Base-by-base conservation (phyloP, 139 green algal species). In the Asterochloris sp. region DNA sequence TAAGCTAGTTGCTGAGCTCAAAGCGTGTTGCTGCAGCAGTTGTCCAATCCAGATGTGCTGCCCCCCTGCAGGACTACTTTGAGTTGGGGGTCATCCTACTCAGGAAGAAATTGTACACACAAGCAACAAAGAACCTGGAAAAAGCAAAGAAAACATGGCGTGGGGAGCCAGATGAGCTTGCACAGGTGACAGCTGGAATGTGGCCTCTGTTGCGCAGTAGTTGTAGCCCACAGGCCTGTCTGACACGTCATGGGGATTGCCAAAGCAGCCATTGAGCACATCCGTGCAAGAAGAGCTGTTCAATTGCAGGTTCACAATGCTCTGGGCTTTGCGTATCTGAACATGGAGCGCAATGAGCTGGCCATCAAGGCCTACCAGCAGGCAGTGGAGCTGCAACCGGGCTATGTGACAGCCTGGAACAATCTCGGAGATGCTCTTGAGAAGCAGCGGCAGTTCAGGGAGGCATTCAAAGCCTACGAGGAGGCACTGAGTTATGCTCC, bases 341-440 rank as follows among this genome's bases (percentile, higher is more conserved):
- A 92, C 83, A 94, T 97, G 91, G 91, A 96, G 14, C 93, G 94
- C 88, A 78, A 66, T 24, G 82, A 88, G 12, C 24, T 85, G 66
- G 96, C 97, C 0, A 81, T 97, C 10, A 69, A 80, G 13, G 88
- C 98, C 83, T 99, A 98, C 89, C 85, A 91, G 69, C 89, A 89
- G 84, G 94, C 97, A 11, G 92, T 98, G n/a, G 84, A 89, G 76
- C 88, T 98, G 83, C 91, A 96, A 83, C 92, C 93, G 6, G 91
- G 88, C 11, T 98, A 98, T 84, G 92, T 97, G 54, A 98, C 93
- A 11, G 97, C 95, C 17, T 98, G 96, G 96, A 99, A 99, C 90
- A 99, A 99, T 89, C 90, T 99, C 75, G 97, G 95, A 11, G 95
- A 99, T 84, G 97, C 91, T 0, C 91, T 93, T 27, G 96, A 99